Percentiles rank a stretch among this genome's conserved stretches.
Conservation (phyloP, 805 yeast species). For the Wickerhamiella alocasiicola region DNA sequence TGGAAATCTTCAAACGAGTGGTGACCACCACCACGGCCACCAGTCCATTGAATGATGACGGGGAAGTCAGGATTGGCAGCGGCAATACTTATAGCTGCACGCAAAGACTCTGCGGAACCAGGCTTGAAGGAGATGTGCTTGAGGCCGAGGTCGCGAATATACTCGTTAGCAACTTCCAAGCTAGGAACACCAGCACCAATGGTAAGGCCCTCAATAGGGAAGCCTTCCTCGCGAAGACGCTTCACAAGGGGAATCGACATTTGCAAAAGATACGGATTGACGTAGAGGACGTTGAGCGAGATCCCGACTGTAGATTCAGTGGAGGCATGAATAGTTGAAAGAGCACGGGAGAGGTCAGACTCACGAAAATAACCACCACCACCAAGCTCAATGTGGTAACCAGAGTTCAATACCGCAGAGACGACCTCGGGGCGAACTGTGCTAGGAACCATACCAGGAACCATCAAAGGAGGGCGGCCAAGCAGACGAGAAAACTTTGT, state of each 20-base stretch:
- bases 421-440: conserved; percentile 92
- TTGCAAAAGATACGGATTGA: conserved; percentile 93
- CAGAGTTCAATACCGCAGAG: conserved; percentile 87
- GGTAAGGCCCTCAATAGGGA: conserved; percentile 90
- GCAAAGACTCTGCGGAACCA: conserved; percentile 88
- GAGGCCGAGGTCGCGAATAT: conserved; percentile 81
- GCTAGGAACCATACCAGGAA: conserved; percentile 99
- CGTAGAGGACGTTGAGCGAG: conserved; percentile 86
- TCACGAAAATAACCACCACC: conserved; percentile 97
- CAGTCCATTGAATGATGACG: conserved; percentile 97
- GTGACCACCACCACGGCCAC: conserved; percentile 99
- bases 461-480: conserved; percentile 92
- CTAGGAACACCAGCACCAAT: conserved; percentile 99
- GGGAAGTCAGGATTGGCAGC: conserved; percentile 95
- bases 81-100: conserved; percentile 79
- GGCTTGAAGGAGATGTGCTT: conserved; percentile 95
- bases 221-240: conserved; percentile 77
- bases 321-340: conserved; percentile 55
- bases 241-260: conserved; percentile 97
- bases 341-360: conserved; percentile 55
- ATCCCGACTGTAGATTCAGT: conserved; percentile 81
- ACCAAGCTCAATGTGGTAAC: conserved; percentile 93
- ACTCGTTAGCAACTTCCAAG: conserved; percentile 91
- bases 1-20: conserved; percentile 99
- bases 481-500: conserved; percentile 86